Base-by-base conservation (phyloP, 306 rosid species). In the apple (Malus domestica) region DNA sequence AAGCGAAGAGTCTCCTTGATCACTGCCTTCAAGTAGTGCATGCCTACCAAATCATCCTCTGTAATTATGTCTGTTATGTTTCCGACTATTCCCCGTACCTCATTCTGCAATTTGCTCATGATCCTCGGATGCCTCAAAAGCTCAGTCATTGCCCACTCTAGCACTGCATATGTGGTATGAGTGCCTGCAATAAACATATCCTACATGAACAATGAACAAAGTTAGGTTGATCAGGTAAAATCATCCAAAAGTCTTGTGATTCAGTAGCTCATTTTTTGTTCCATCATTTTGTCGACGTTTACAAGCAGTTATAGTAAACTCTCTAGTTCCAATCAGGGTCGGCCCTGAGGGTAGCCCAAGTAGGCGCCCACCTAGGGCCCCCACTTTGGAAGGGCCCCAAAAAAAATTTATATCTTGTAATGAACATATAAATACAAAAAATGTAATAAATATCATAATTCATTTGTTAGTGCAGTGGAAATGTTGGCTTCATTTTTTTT, bases 1-100 rank as follows among this genome's bases (percentile, higher is more conserved):
- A 76, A 54, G 19, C 73, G 54, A 30, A 76, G 73, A 23, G 57
- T 76, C 72, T 76, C 80, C 29, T 86, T 86, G 30, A 87, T 20
- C 22, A 84, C 84, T 0, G 89, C 93, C 45, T 76, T 76, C 67
- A 76, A 67, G 44, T 76, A 76, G 20, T 1, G 66, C 80, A 76
- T 76, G 15, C 40, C 60, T 3, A 10, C 42, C 59, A 74, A 42
- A 60, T 27, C 78, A 44, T 61, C 35, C 60, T 74, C 78, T 25
- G 70, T 25, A 23, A 61, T 45, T 25, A 74, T 3, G 3, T 42
- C 40, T 61, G 57, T 25, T 60, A 14, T 74, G 67, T 44, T 20
- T 30, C 57, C 59, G 6, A 46, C 46, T 13, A 46, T 49, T n/a
- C 14, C 63, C 27, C 70, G 35, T 18, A 64, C 44, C 63, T 75